phyloP scores from a whole-genome alignment of 2,329 filamentous ascomycete species.

The Cercospora citrullina region DNA sequence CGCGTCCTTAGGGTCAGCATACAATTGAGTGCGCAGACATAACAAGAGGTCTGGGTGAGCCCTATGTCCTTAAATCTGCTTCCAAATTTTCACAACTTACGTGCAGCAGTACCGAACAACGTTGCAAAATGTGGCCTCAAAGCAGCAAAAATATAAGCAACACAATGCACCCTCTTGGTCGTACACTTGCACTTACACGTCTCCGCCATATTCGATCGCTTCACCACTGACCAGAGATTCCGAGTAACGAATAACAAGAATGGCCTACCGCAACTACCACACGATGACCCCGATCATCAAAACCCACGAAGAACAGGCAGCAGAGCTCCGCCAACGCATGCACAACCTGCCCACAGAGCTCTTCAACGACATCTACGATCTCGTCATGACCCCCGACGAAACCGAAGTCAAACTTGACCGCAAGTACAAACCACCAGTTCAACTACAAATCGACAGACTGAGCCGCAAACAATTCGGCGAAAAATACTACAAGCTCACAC shows the following conservation, averaged over 20 bases:
- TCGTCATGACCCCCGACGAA: background rate
- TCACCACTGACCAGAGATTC: background rate
- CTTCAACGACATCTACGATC: background rate
- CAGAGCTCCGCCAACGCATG: background rate
- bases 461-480: background rate
- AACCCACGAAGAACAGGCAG: background rate
- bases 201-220: background rate
- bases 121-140: background rate
- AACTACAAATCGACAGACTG: background rate
- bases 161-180: background rate
- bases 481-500: background rate
- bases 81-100: background rate
- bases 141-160: background rate
- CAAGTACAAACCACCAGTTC: background rate
- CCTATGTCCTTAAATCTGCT: background rate
- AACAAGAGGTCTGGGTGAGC: background rate
- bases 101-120: background rate
- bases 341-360: background rate
- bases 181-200: background rate
- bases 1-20: background rate
- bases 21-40: background rate
- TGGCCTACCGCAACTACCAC: background rate
- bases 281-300: background rate
- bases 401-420: background rate
- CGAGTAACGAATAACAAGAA: background rate